Evolutionary conservation across 768 basidiomycete genomes (phyloP).

Genomic region (Terana coerulea): DNA sequence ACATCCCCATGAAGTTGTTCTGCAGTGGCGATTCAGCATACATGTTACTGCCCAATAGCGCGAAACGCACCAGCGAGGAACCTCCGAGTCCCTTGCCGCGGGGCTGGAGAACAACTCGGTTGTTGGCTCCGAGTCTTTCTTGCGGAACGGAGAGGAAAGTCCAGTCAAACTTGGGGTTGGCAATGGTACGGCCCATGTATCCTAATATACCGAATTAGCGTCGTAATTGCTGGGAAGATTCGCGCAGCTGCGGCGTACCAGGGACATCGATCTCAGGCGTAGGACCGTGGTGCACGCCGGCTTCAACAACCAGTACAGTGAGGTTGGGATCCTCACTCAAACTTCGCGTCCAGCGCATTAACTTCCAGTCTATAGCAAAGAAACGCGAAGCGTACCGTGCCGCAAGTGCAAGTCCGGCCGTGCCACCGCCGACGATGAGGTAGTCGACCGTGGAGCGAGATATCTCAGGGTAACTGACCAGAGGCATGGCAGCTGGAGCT

Average conservation of each 20-base stretch:
- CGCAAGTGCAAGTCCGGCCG: conserved; percentile 13
- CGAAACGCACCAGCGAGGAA: conserved; percentile 12
- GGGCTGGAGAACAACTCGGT: conserved; percentile 8
- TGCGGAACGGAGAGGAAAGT: conserved; percentile 16
- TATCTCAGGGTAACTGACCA: conserved; percentile 7
- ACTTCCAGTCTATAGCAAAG: no score
- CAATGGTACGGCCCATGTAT: conserved; percentile 4
- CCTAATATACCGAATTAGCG: not conserved
- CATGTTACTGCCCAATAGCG: not conserved
- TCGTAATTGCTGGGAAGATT: no score
- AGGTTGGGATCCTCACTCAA: conserved; percentile 23
- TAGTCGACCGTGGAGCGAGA: conserved; percentile 11
- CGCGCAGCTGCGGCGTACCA: conserved; percentile 1
- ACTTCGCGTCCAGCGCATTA: conserved; percentile 7
- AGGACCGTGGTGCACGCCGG: conserved; percentile 20
- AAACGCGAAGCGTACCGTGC: conserved; percentile 8
- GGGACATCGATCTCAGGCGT: conserved; percentile 14
- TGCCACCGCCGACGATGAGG: conserved; percentile 17
- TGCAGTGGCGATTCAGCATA: not conserved
- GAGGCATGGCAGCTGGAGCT: no score
- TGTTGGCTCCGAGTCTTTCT: conserved; percentile 3
- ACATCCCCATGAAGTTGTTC: conserved; percentile 15
- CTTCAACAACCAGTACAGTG: conserved; percentile 29
- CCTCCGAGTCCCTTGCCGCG: conserved; percentile 10
- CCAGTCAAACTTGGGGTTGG: conserved; percentile 20